Conservation (phyloP, 2,329 filamentous ascomycete genomes). For the Calonectria multiphialidica region DNA sequence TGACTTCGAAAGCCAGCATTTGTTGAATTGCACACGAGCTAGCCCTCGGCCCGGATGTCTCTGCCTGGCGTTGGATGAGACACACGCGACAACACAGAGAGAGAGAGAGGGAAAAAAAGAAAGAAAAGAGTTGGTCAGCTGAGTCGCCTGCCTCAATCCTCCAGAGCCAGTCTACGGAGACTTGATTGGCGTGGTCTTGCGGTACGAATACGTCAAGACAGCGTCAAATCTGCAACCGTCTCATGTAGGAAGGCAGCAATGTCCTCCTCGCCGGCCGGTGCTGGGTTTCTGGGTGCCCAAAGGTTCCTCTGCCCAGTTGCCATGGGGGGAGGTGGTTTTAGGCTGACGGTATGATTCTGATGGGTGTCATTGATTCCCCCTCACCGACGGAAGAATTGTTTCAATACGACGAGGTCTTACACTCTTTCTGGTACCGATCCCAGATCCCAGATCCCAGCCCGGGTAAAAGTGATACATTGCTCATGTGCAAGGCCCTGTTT, state of each 20-base stretch:
- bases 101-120: neutral
- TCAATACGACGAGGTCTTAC: neutral
- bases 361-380: neutral
- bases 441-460: neutral
- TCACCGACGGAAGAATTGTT: neutral
- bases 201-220: neutral
- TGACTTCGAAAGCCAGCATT: neutral
- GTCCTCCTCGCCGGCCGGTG: too few relatives aligned
- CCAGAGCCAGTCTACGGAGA: neutral
- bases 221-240: slow-evolving; percentile 1
- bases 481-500: too few relatives aligned
- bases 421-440: neutral
- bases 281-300: neutral
- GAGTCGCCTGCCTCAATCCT: neutral
- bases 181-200: slow-evolving; percentile 2
- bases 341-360: neutral
- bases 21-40: neutral
- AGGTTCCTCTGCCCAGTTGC: neutral
- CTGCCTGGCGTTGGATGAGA: neutral
- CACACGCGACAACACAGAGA: neutral
- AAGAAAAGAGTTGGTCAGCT: neutral
- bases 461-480: neutral
- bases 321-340: neutral
- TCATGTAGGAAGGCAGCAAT: neutral
- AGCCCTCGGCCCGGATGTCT: neutral